Conservation (phyloP, 768 basidiomycete genomes). For the Russula griseocarnosa region DNA sequence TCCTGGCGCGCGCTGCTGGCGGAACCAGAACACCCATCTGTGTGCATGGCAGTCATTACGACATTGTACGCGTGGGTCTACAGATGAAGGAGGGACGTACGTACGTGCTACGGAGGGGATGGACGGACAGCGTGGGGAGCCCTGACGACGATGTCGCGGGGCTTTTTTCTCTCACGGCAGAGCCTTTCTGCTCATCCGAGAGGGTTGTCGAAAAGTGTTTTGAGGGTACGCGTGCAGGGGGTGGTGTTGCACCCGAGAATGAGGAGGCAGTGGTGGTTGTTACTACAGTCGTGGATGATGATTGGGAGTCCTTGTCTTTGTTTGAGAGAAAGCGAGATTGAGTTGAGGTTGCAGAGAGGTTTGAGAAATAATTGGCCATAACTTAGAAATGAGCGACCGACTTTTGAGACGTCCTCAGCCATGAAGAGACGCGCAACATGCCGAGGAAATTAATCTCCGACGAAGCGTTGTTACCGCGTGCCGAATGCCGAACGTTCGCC, state of each 20-base stretch:
- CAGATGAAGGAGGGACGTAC: constrained; percentile 48
- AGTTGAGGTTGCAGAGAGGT: constrained; percentile 63
- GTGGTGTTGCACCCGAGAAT: neutral
- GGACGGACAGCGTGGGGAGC: constrained; percentile 43
- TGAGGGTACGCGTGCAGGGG: constrained; percentile 52
- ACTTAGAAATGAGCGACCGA: constrained; percentile 4
- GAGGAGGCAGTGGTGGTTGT: constrained; percentile 28
- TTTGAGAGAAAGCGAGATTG: constrained; percentile 65
- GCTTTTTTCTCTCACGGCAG: constrained; percentile 42
- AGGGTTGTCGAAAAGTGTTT: constrained; percentile 72
- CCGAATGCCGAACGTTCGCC: neutral
- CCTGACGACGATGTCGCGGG: constrained; percentile 37
- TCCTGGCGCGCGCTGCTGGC: constrained; percentile 84
- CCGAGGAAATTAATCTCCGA: constrained; percentile 5
- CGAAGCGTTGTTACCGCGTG: neutral
- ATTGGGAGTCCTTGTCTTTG: constrained; percentile 28
- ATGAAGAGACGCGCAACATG: neutral
- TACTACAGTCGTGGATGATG: constrained; percentile 25
- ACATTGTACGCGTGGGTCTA: neutral
- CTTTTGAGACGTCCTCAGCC: too few relatives aligned
- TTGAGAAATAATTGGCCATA: constrained; percentile 79
- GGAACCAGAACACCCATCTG: constrained; percentile 92
- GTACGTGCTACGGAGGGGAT: constrained; percentile 86
- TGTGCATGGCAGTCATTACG: neutral
- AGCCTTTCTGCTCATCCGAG: constrained; percentile 42